Conservation (phyloP, 768 basidiomycete species). For the Collybia nuda region DNA sequence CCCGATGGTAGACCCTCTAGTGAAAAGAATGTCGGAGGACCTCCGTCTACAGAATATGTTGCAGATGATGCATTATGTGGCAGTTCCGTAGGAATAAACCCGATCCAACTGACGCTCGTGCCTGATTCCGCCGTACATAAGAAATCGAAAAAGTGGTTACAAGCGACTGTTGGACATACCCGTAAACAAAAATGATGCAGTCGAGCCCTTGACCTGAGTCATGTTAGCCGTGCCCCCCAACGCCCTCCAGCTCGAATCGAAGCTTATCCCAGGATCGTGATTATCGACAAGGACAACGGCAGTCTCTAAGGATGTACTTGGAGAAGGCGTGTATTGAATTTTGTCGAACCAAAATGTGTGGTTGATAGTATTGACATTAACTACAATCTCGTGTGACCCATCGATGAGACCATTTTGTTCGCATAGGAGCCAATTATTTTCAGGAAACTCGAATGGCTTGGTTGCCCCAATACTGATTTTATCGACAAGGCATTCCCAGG, state of each 20-base stretch:
- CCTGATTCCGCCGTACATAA: constrained; percentile 11
- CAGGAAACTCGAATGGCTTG: constrained; percentile 10
- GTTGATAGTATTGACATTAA: constrained; percentile 13
- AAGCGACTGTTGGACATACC: constrained; percentile 12
- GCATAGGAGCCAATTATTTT: constrained; percentile 26
- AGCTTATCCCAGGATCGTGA: constrained; percentile 17
- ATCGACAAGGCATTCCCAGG: constrained; percentile 21
- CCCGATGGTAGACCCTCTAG: constrained; percentile 12
- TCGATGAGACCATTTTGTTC: constrained; percentile 13
- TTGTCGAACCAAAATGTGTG: constrained; percentile 7
- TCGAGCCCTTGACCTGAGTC: constrained; percentile 15
- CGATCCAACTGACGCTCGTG: constrained; percentile 21
- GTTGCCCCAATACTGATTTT: constrained; percentile 18
- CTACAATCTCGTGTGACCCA: constrained; percentile 22
- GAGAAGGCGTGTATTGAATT: constrained; percentile 4
- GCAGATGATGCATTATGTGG: constrained; percentile 13
- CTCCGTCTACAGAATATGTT: constrained; percentile 24
- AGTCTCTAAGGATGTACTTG: constrained; percentile 7
- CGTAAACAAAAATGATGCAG: constrained; percentile 17
- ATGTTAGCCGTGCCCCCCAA: constrained; percentile 11
- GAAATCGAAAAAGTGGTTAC: background rate
- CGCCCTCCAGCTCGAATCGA: constrained; percentile 16
- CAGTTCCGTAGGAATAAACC: constrained; percentile 16
- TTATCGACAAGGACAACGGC: constrained; percentile 17
- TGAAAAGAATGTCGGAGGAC: constrained; percentile 15